These are phyloP conservation scores for Neonectria magnoliae DNA, from an alignment of 2,329 filamentous ascomycete species.

Conservation along the genomic window DNA sequence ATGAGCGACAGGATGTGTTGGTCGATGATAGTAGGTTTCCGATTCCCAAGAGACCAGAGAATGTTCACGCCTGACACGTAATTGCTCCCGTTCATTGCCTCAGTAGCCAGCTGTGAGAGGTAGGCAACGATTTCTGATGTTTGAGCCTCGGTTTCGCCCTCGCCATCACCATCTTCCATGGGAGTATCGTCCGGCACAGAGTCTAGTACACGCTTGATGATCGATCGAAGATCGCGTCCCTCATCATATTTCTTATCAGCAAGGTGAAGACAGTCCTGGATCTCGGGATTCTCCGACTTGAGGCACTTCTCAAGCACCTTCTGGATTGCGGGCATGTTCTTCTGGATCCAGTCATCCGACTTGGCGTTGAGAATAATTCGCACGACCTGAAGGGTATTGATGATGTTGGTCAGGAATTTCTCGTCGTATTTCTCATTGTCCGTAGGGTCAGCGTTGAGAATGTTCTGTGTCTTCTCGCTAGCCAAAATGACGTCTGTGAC, in stretches of 20 bases:
- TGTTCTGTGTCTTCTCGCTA: slow-evolving; percentile 76
- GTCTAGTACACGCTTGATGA: slow-evolving; percentile 84
- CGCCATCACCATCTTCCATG: slow-evolving; percentile 82
- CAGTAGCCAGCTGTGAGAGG: slow-evolving; percentile 85
- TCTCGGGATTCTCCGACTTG: slow-evolving; percentile 87
- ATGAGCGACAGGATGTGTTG: slow-evolving; percentile 88
- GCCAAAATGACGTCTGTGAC: slow-evolving; percentile 87
- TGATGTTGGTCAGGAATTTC: slow-evolving; percentile 85
- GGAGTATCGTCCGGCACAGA: slow-evolving; percentile 81
- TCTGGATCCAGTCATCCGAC: slow-evolving; percentile 88
- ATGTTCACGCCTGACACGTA: slow-evolving; percentile 92
- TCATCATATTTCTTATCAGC: slow-evolving; percentile 76
- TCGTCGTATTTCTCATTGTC: slow-evolving; percentile 81
- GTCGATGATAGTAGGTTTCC: slow-evolving; percentile 88
- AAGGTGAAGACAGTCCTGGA: slow-evolving; percentile 90
- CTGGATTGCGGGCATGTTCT: slow-evolving; percentile 80
- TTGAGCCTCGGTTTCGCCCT: slow-evolving; percentile 82
- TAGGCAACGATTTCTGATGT: slow-evolving; percentile 89
- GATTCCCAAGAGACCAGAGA: slow-evolving; percentile 88
- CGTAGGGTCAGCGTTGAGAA: slow-evolving; percentile 66
- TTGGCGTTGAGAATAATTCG: slow-evolving; percentile 90
- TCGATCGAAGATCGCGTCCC: slow-evolving; percentile 76
- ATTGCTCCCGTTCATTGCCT: slow-evolving; percentile 82
- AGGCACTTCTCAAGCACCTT: slow-evolving; percentile 91
- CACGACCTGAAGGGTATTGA: slow-evolving; percentile 93